These are phyloP conservation scores for Suhomyces bokatorum DNA, from an alignment of 1,139 yeast species.

Conservation along the genomic window DNA sequence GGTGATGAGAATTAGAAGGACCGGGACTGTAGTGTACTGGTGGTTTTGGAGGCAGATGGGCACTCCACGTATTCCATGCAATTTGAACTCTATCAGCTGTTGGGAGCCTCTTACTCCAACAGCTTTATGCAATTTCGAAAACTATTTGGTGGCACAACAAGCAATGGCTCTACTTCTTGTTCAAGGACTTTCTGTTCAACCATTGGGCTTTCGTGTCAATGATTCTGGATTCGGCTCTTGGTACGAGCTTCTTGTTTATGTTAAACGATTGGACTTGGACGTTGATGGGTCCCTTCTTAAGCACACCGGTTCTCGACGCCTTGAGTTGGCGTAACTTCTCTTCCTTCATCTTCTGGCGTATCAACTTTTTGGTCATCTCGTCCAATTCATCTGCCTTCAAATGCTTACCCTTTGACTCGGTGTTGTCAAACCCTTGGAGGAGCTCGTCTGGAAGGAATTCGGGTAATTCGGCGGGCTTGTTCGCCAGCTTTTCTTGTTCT, in stretches of 20 bases:
- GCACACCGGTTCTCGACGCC: slow-evolving; percentile 34
- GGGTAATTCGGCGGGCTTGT: slow-evolving; percentile 37
- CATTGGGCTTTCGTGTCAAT: slow-evolving; percentile 53
- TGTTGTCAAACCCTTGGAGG: slow-evolving; percentile 28
- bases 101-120: background rate
- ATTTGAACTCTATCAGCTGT: background rate
- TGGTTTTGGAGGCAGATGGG: background rate
- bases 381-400: slow-evolving; percentile 39
- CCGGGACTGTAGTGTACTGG: background rate
- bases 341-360: slow-evolving; percentile 31
- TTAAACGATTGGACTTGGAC: slow-evolving; percentile 44
- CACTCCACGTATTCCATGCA: background rate
- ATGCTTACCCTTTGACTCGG: slow-evolving; percentile 33
- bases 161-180: slow-evolving; percentile 28
- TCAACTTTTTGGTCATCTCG: slow-evolving; percentile 27
- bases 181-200: slow-evolving; percentile 57
- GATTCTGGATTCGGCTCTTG: slow-evolving; percentile 45
- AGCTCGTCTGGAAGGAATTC: slow-evolving; percentile 54
- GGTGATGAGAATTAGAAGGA: slow-evolving; percentile 3
- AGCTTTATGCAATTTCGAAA: background rate
- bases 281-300: slow-evolving; percentile 57
- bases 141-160: no score
- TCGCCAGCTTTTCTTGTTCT: slow-evolving; percentile 23
- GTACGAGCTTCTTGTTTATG: slow-evolving; percentile 38
- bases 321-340: slow-evolving; percentile 46